Evolutionary conservation across 495 filamentous ascomycete genomes (phyloP).

Genomic region (Penicillium verhagenii): DNA sequence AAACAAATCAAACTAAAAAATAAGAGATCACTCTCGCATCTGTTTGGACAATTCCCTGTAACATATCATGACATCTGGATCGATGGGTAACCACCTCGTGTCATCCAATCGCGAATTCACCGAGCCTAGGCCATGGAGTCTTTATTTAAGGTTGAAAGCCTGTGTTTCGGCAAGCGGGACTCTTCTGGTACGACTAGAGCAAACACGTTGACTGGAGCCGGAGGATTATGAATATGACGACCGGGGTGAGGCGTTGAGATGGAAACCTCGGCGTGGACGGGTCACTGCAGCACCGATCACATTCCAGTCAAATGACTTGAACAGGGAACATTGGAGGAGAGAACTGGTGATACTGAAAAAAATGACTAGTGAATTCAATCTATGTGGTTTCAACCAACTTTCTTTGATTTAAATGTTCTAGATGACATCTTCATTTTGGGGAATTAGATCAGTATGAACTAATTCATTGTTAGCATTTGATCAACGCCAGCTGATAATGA

Average conservation of each 20-base stretch:
- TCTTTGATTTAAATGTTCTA: no score
- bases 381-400: neutral
- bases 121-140: neutral
- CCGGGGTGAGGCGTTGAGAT: constrained; percentile 15
- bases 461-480: no score
- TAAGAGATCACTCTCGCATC: neutral
- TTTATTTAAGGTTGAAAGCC: constrained; percentile 18
- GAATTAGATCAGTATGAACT: no score
- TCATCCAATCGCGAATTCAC: constrained; percentile 14
- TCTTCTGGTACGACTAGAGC: constrained; percentile 13
- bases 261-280: constrained; percentile 8
- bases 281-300: constrained; percentile 5
- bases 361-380: neutral
- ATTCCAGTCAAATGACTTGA: constrained; percentile 3
- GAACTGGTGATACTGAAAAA: constrained; percentile 1
- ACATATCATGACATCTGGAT: no score
- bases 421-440: neutral
- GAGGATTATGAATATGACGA: constrained; percentile 20
- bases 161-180: constrained; percentile 9
- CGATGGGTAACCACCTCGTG: neutral
- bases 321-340: neutral
- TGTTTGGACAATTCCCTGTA: neutral
- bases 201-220: constrained; percentile 18
- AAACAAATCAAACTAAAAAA: neutral
- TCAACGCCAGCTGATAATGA: neutral